Evolutionary conservation across 306 rosid species (phyloP).

Genomic region (Quercus wislizeni): DNA sequence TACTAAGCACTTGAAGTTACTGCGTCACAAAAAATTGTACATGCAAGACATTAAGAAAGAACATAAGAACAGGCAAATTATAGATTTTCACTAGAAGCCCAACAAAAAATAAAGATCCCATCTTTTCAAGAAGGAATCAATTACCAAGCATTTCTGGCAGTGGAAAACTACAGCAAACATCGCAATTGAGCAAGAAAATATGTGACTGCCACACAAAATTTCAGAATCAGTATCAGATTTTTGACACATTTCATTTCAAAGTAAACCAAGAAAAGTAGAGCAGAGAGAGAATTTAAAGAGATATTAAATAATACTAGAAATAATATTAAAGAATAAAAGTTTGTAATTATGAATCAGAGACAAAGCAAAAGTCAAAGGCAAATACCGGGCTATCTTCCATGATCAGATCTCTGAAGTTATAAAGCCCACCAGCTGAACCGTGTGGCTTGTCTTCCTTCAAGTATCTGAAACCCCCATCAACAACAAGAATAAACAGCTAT

Average conservation of each 20-base stretch:
- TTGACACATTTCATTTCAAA: not conserved
- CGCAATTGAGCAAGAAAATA: conserved; percentile 90
- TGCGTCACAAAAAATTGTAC: conserved; percentile 10
- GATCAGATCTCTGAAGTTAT: conserved; percentile 81
- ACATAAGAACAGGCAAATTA: not conserved
- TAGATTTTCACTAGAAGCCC: conserved; percentile 5
- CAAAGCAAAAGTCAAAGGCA: conserved; percentile 24
- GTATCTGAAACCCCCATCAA: conserved; percentile 45
- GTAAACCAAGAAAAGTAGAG: not conserved
- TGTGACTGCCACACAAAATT: conserved; percentile 59
- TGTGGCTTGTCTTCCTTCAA: conserved; percentile 92
- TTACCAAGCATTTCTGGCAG: conserved; percentile 92
- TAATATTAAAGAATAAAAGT: not conserved
- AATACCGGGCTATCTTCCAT: conserved; percentile 90
- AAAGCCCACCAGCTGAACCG: conserved; percentile 96
- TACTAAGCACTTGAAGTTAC: not conserved
- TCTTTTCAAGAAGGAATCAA: conserved; percentile 14
- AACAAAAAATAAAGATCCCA: not conserved
- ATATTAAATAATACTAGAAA: not conserved
- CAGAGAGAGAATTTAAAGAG: not conserved
- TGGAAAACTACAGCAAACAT: conserved; percentile 93
- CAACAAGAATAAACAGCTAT: conserved; percentile 8
- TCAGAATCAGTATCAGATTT: conserved; percentile 25
- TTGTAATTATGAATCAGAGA: conserved; percentile 4
- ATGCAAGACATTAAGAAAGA: not conserved